Percentiles rank a stretch among this genome's conserved stretches.
phyloP scores from a whole-genome alignment of 2,329 filamentous ascomycete species.

The Beauveria sp. region DNA sequence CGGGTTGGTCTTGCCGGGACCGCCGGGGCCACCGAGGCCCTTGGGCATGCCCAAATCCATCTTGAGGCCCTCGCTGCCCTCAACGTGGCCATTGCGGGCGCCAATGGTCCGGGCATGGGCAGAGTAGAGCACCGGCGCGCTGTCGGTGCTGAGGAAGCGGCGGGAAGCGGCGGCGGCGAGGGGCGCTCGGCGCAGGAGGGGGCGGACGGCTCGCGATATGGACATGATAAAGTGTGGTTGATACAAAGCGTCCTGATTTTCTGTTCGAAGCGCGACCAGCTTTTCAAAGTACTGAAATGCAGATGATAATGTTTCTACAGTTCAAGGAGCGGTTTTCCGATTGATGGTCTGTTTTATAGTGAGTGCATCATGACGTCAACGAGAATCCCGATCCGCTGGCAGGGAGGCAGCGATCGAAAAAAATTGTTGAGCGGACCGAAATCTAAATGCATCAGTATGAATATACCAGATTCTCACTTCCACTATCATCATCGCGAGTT shows the following conservation, averaged over 20 bases:
- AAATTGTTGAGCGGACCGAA: background rate
- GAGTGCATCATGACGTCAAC: constrained; percentile 6
- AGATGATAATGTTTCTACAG: background rate
- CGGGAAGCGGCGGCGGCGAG: background rate
- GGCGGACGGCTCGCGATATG: background rate
- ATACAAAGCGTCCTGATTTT: background rate
- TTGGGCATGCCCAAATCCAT: constrained; percentile 35
- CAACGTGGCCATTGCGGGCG: constrained; percentile 24
- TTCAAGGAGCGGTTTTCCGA: background rate
- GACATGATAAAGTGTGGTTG: background rate
- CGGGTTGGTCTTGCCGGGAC: constrained; percentile 34
- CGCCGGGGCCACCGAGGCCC: constrained; percentile 31
- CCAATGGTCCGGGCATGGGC: constrained; percentile 30
- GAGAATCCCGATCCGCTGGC: background rate
- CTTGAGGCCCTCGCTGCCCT: constrained; percentile 21
- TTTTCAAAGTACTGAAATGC: background rate
- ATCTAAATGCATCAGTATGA: background rate
- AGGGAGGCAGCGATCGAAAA: background rate
- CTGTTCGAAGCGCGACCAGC: background rate
- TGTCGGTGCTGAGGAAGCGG: constrained; percentile 30
- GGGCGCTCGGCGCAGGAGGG: background rate
- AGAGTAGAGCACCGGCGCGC: constrained; percentile 30
- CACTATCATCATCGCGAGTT: no score
- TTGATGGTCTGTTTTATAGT: background rate
- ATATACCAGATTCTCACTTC: background rate